These are phyloP conservation scores for Fusarium paranaense DNA, from an alignment of 2,329 filamentous ascomycete genomes.

Conservation along the genomic window DNA sequence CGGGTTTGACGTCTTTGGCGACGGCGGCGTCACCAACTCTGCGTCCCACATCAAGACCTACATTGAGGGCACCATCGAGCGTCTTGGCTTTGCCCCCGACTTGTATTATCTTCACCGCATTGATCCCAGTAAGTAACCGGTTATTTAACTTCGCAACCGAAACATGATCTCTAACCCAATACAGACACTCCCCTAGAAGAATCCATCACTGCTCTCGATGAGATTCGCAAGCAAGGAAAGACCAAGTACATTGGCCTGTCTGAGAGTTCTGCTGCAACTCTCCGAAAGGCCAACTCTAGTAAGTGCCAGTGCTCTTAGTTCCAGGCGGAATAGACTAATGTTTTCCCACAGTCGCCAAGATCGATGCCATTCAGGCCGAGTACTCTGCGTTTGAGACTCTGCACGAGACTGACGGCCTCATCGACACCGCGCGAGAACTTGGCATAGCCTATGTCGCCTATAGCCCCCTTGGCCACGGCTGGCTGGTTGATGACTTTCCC, in stretches of 20 bases:
- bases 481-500: slow-evolving; percentile 58
- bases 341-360: slow-evolving; percentile 54
- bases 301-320: slow-evolving; percentile 3
- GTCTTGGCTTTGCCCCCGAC: slow-evolving; percentile 60
- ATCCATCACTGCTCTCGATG: slow-evolving; percentile 59
- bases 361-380: slow-evolving; percentile 60
- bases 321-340: background rate
- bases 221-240: slow-evolving; percentile 58
- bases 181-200: slow-evolving; percentile 58
- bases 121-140: slow-evolving; percentile 52
- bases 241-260: slow-evolving; percentile 62
- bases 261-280: slow-evolving; percentile 58
- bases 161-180: background rate
- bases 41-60: slow-evolving; percentile 59
- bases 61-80: slow-evolving; percentile 61
- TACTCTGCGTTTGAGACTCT: slow-evolving; percentile 58
- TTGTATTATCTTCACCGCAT: slow-evolving; percentile 59
- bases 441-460: slow-evolving; percentile 58
- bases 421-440: slow-evolving; percentile 55
- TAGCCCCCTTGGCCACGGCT: slow-evolving; percentile 60
- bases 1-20: slow-evolving; percentile 54
- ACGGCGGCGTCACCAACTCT: slow-evolving; percentile 55
- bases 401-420: slow-evolving; percentile 54
- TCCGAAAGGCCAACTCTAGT: slow-evolving; percentile 59
- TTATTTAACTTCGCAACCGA: too few species aligned